These are phyloP conservation scores for Neofusicoccum kwambonambiense DNA, from an alignment of 2,329 filamentous ascomycete species.

Conservation along the genomic window DNA sequence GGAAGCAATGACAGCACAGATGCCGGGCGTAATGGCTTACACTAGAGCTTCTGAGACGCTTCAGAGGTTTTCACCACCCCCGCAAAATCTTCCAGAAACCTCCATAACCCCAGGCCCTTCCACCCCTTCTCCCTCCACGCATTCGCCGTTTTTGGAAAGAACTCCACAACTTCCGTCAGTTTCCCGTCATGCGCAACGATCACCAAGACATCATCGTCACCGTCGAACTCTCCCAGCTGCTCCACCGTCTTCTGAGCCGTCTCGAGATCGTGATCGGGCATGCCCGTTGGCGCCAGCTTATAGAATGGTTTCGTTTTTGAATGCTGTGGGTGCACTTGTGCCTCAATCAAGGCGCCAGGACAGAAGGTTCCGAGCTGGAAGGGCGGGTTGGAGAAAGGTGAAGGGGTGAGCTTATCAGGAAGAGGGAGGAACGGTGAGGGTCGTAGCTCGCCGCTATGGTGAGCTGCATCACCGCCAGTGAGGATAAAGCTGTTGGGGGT, in stretches of 20 bases:
- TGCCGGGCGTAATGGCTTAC: too few relatives aligned
- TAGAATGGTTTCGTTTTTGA: not conserved
- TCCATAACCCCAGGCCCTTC: conserved; percentile 26
- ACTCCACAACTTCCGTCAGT: conserved; percentile 25
- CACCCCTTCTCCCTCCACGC: conserved; percentile 27
- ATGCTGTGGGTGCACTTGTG: not conserved
- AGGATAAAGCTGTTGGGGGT: conserved; percentile 26
- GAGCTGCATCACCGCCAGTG: not conserved
- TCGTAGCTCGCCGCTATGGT: conserved; percentile 2
- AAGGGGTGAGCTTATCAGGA: not conserved
- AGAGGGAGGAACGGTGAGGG: conserved; percentile 10
- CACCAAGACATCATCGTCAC: conserved; percentile 25
- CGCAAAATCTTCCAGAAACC: conserved; percentile 24
- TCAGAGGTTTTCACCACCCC: not conserved
- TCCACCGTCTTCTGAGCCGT: conserved; percentile 24
- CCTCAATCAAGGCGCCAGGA: not conserved
- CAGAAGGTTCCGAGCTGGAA: not conserved
- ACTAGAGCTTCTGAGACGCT: too few relatives aligned
- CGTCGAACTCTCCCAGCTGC: conserved; percentile 27
- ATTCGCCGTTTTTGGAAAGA: conserved; percentile 27
- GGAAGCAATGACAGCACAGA: not conserved
- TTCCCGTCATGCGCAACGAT: conserved; percentile 30
- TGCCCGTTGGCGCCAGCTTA: not conserved
- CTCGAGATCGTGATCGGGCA: not conserved
- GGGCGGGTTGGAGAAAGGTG: not conserved